Evolutionary conservation across 1,139 yeast species (phyloP), one percentile per base, ranked within the genome.

Genomic region (Suhomyces panamericanus): DNA sequence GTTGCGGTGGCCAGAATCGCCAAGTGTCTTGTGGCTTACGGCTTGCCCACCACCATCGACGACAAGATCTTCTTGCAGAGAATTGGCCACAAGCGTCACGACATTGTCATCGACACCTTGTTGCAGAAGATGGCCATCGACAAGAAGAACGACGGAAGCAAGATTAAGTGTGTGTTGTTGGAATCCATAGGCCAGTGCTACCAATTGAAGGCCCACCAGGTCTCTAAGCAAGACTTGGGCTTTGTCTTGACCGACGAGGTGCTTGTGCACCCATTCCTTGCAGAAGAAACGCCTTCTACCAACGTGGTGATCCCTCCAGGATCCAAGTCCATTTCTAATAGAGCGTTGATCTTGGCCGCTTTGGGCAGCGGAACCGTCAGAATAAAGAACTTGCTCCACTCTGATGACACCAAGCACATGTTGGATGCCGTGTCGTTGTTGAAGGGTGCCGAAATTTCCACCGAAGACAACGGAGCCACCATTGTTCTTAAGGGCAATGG

Each of bases 351-450:
- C 16, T 73, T 93, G 53, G 98, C 99, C 38, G 96, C 99, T 22
- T 77, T 93, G 51, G 96, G 96, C 50, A 69, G 77, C 43, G 98
- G 99, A 35, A 79, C 84, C 30, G 91, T 96, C 59, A 80, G 78
- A 57, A 81, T 93, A 55, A 85, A 84, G 54, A 93, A 93, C 66
- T 72, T 93, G 58, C 78, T 93, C 48, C 98, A 93, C 61, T 91
- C 93, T 3, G 99, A 93, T 60, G 99, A 93, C 62, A 93, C 98
- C 13, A 90, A 87, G 54, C 93, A 88, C 60, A 93, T 93, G 99
- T 76, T 93, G 56, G 81, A 83, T 40, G 99, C 99, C 3, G 87
- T 95, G 44, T 68, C 84, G 30, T 73, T 78, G 30, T 76, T 95
- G 51, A 78, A 85, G 41, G 98, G 96, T 46, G 98, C 98, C 0